Evolutionary conservation across 371 early-diverging fungal genomes (phyloP).

Genomic region (Vittaforma corneae): DNA sequence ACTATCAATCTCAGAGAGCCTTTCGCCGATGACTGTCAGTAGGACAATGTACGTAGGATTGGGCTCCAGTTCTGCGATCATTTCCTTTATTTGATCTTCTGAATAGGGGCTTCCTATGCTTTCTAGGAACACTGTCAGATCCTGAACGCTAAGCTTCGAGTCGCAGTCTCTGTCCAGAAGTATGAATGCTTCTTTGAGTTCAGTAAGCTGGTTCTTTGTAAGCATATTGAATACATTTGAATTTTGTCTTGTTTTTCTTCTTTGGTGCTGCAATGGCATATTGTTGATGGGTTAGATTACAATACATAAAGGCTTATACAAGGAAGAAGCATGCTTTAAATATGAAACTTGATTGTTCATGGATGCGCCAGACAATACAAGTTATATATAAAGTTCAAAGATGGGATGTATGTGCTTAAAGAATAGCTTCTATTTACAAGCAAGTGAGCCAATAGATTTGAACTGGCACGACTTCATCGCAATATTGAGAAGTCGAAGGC

Average conservation of each 20-base stretch:
- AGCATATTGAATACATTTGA: constrained; percentile 96
- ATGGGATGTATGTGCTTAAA: too few relatives aligned
- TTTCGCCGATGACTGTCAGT: constrained; percentile 80
- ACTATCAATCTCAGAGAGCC: constrained; percentile 71
- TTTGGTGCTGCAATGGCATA: constrained; percentile 17
- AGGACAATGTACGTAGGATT: constrained; percentile 78
- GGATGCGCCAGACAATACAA: too few relatives aligned
- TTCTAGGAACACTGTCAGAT: constrained; percentile 71
- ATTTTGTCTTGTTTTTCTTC: constrained; percentile 62
- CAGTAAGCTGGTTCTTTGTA: constrained; percentile 81
- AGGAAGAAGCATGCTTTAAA: too few relatives aligned
- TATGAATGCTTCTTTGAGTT: constrained; percentile 82
- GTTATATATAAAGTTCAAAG: too few relatives aligned
- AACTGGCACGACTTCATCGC: too few relatives aligned
- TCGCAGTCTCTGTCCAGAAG: constrained; percentile 78
- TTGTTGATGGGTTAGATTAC: background rate
- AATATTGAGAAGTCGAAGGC: too few relatives aligned
- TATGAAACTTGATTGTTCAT: too few relatives aligned
- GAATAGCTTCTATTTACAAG: too few relatives aligned
- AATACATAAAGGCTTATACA: too few relatives aligned
- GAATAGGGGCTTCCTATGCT: constrained; percentile 66
- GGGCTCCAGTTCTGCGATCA: constrained; percentile 74
- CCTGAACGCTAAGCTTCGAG: constrained; percentile 70
- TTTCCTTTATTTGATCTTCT: constrained; percentile 70
- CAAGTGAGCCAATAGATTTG: too few relatives aligned